Evolutionary conservation across 257 asterid genomes (phyloP).

Genomic region (Henckelia pumila): DNA sequence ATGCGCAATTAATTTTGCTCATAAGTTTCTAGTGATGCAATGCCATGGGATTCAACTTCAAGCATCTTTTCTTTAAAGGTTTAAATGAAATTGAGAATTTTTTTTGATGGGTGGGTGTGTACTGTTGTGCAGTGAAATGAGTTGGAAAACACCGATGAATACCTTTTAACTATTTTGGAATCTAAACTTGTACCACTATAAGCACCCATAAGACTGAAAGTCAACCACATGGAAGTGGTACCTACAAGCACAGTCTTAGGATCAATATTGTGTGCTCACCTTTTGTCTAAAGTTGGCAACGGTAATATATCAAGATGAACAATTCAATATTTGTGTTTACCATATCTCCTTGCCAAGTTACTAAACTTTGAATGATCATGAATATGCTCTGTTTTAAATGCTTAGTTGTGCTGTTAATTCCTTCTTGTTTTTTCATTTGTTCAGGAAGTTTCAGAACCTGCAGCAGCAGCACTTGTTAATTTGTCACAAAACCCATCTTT

Average conservation of each 20-base stretch:
- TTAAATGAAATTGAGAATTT: not conserved
- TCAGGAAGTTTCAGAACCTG: constrained; percentile 94
- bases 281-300: not conserved
- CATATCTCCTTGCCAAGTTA: not conserved
- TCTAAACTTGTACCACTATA: not conserved
- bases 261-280: not conserved
- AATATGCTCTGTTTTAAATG: not conserved
- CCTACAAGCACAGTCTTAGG: not conserved
- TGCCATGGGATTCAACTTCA: not conserved
- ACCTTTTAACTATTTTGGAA: not conserved
- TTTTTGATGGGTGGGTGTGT: not conserved
- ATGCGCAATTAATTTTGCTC: not conserved
- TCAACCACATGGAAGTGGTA: not conserved
- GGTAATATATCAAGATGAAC: not conserved
- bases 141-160: not conserved
- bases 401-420: constrained; percentile 9
- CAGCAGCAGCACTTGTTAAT: constrained; percentile 88
- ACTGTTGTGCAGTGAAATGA: not conserved
- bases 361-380: not conserved
- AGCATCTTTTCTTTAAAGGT: not conserved
- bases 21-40: not conserved
- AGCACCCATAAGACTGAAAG: not conserved
- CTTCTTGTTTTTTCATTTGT: constrained; percentile 21
- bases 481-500: constrained; percentile 66
- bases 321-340: not conserved